A percentile compares a stretch with the other conserved stretches of the same genome.
Evolutionary conservation across 1,284 basidiomycete genomes (phyloP).

Genomic region (Cutaneotrichosporon cavernicola): DNA sequence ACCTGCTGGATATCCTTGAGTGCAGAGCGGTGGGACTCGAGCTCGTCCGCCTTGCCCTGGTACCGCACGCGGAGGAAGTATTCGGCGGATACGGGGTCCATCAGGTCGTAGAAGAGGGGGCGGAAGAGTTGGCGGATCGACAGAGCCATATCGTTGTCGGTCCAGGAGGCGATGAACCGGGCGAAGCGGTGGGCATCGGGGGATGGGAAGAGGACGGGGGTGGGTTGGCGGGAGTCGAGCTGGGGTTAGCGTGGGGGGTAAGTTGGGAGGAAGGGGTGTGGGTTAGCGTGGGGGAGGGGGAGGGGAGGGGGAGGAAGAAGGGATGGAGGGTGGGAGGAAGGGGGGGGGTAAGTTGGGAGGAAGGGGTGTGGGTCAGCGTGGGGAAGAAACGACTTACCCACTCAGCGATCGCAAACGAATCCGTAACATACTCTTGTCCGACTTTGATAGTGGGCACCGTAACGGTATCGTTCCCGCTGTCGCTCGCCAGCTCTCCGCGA

Average conservation of each 20-base stretch:
- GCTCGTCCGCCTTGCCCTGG: slow-evolving; percentile 18
- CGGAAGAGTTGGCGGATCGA: slow-evolving; percentile 28
- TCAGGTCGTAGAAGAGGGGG: slow-evolving; percentile 14
- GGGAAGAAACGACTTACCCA: slow-evolving; percentile 28
- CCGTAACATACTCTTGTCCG: slow-evolving; percentile 32
- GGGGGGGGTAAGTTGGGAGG: no score
- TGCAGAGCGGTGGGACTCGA: neutral
- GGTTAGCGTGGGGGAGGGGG: no score
- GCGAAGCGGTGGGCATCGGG: slow-evolving; percentile 21
- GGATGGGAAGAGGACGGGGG: slow-evolving; percentile 32
- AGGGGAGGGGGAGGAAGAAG: no score
- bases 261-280: no score
- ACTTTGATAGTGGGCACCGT: slow-evolving; percentile 37
- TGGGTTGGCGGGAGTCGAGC: slow-evolving; percentile 34
- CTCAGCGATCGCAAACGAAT: slow-evolving; percentile 41
- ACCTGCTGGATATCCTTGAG: neutral
- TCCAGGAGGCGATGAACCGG: slow-evolving; percentile 36
- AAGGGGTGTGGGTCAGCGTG: no score
- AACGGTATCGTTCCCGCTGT: slow-evolving; percentile 34
- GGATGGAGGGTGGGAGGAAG: no score
- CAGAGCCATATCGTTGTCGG: slow-evolving; percentile 24
- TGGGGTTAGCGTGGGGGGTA: slow-evolving; percentile 10
- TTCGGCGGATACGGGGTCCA: slow-evolving; percentile 17
- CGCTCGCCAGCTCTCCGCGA: slow-evolving; percentile 30
- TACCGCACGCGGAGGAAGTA: slow-evolving; percentile 33